These are phyloP conservation scores for Clathrus columnatus DNA, from an alignment of 768 basidiomycete genomes.

Conservation along the genomic window DNA sequence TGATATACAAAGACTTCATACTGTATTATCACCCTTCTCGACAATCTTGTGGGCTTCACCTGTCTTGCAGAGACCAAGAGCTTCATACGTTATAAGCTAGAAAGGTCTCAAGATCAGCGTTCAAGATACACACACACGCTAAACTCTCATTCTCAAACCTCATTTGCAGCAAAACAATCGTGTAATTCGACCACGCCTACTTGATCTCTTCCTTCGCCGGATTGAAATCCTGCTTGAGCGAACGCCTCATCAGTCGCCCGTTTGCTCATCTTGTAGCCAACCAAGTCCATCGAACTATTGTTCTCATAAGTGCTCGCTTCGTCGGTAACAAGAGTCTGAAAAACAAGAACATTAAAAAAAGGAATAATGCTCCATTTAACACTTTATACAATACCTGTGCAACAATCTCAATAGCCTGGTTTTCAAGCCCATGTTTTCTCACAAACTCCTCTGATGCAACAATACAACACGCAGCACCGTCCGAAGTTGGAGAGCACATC, in stretches of 20 bases:
- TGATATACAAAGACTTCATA: conserved; percentile 25
- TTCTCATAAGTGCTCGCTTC: conserved; percentile 54
- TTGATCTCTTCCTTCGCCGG: conserved; percentile 54
- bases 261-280: conserved; percentile 75
- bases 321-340: conserved; percentile 52
- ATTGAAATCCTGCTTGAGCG: conserved; percentile 55
- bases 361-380: background rate
- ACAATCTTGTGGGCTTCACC: conserved; percentile 69
- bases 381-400: conserved; percentile 27
- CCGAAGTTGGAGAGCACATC: conserved; percentile 80
- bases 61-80: conserved; percentile 58
- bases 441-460: conserved; percentile 77
- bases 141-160: conserved; percentile 39
- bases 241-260: conserved; percentile 61
- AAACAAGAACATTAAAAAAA: background rate
- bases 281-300: conserved; percentile 66
- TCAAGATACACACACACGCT: background rate
- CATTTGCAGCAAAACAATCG: conserved; percentile 79
- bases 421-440: conserved; percentile 59
- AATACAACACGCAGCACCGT: conserved; percentile 62
- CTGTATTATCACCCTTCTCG: conserved; percentile 71
- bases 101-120: background rate
- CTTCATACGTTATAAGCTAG: conserved; percentile 75
- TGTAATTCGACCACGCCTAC: conserved; percentile 84
- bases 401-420: conserved; percentile 81